Base-by-base conservation (phyloP, 345 rosid genomes). In the Cardamine chenopodiifolia region DNA sequence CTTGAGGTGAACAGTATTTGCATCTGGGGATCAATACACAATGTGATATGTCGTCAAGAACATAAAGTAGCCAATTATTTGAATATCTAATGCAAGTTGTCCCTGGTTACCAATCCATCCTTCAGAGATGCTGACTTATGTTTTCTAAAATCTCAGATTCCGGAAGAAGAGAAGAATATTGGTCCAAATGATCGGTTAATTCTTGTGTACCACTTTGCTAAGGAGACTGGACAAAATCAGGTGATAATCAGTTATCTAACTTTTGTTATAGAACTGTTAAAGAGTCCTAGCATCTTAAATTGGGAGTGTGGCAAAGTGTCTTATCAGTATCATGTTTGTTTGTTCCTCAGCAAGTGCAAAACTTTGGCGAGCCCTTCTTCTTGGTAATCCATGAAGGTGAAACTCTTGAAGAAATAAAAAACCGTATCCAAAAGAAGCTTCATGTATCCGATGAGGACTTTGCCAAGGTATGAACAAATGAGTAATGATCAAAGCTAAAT, bases 311-410 rank as follows among this genome's bases (percentile, higher is more conserved):
- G 35, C 54, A 67, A 20, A 20, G 35, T 31, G 44, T 34, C 34
- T 44, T 55, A 70, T 26, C 23, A n/a, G 47, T 48, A 35, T 63
- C 54, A 66, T 65, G 59, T 29, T 65, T 73, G 65, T 58, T 47
- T 65, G 62, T 80, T 77, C 53, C 18, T 50, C 84, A 96, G 98
- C 92, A 86, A 90, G 85, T 92, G 60, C 89, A 85, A 75, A 96
- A 92, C 82, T 96, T 96, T 73, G 99, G 99, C 17, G 97, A 92
- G 75, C 99, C 99, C 8, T 96, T 96, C 78, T 88, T 96, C 89
- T 83, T 90, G 84, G 96, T 92, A 45, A 84, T 96, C 75, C 99
- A 69, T 77, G 98, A 90, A 81, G 94, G 94, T 67, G 98, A 96
- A 78, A 90, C 85, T 44, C 81, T 96, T 80, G 87, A 86, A 55